Evolutionary conservation across 257 asterid genomes (phyloP), one percentile per base, ranked within the genome.

Genomic region (Solanum okadae): DNA sequence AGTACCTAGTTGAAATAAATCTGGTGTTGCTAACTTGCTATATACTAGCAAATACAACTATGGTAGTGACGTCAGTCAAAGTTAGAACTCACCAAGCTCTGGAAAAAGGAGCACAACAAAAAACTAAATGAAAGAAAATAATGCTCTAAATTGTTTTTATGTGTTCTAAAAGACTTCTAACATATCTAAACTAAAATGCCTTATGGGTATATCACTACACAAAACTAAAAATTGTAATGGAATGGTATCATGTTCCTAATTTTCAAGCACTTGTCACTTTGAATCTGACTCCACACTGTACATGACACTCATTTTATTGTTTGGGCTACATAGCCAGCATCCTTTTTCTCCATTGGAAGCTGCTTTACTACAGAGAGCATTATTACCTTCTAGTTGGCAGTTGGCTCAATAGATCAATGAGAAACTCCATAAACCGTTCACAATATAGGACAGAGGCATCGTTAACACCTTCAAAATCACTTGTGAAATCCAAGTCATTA

Each of bases 331-430:
- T 49, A 29, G 86, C 29, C 44, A 81, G 40, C 86, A 81, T 18
- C 40, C 40, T 29, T 20, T 46, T 46, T 49, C 86, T 29, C 86
- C 86, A 81, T 29, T 6, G 42, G 86, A 81, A 29, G 42, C 29
- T 49, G 27, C 33, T 81, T 65, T 29, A 82, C 86, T 49, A 44
- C 20, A 44, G 85, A 44, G 67, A 44, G 40, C 67, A 46, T 25
- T 23, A 29, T 37, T 90, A 97, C 99, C 99, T 97, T 90, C 99
- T 93, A 33, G 99, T 97, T 44, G 99, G 99, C 86, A 97, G 94
- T 92, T 97, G 99, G 94, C 99, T 97, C 95, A 97, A 92, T 91
- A 97, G 98, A 94, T 97, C 99, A 91, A 97, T 97, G 86, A 97
- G 98, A 90, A 97, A 94, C 90, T 97, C 99, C 98, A 97, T 94